Percentiles rank a stretch among this genome's conserved stretches.
Evolutionary conservation across 768 basidiomycete species (phyloP).

Genomic region (Amanita pallidorosea): DNA sequence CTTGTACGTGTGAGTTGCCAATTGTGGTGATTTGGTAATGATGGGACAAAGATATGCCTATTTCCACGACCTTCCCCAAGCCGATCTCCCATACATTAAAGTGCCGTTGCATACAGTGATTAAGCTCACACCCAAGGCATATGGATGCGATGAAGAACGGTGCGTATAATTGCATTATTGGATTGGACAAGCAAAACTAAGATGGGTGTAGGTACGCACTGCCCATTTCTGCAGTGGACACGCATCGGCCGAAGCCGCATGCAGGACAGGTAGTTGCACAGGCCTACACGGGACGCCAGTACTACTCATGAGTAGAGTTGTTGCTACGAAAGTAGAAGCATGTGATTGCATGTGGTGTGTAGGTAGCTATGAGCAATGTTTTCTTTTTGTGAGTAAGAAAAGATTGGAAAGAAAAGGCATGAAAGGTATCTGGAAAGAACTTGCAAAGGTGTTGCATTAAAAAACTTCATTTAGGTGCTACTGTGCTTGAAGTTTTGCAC

Average conservation of each 20-base stretch:
- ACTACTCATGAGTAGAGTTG: slow-evolving; percentile 22
- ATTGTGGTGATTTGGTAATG: slow-evolving; percentile 13
- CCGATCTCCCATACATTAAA: slow-evolving; percentile 94
- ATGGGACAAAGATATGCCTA: slow-evolving; percentile 75
- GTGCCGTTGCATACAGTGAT: slow-evolving; percentile 96
- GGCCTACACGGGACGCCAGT: slow-evolving; percentile 29
- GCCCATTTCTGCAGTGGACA: slow-evolving; percentile 90
- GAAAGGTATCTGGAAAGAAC: too few species aligned
- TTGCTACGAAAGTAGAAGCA: background rate
- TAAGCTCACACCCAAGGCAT: slow-evolving; percentile 95
- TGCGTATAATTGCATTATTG: slow-evolving; percentile 18
- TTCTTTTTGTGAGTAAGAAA: too few species aligned
- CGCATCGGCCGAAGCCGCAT: slow-evolving; percentile 64
- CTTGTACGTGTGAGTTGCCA: slow-evolving; percentile 32
- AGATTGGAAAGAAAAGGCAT: too few species aligned
- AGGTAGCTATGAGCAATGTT: too few species aligned
- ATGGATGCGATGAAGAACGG: slow-evolving; percentile 98
- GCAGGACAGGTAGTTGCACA: slow-evolving; percentile 22
- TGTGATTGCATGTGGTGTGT: too few species aligned
- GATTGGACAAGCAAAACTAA: background rate
- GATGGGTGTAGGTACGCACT: slow-evolving; percentile 57
- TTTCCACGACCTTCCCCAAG: slow-evolving; percentile 87
- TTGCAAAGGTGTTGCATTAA: too few species aligned
- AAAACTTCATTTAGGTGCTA: too few species aligned
- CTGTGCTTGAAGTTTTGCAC: too few species aligned